phyloP scores from a whole-genome alignment of 495 filamentous ascomycete species.

The Glutinoglossum americanum region DNA sequence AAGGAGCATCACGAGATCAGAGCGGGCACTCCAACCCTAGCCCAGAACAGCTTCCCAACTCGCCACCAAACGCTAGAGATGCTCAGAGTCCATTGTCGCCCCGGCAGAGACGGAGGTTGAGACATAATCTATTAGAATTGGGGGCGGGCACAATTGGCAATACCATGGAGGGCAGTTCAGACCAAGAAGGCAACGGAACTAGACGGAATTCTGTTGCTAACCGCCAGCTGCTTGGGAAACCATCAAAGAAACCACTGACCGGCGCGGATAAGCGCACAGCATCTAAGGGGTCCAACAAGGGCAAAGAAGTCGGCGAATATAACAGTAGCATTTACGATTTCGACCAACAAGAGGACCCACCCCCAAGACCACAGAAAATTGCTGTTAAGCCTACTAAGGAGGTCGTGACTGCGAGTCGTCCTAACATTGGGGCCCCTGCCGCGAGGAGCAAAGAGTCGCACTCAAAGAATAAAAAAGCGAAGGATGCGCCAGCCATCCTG shows the following conservation, averaged over 20 bases:
- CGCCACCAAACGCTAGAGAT: background rate
- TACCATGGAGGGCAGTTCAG: background rate
- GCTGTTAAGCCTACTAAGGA: background rate
- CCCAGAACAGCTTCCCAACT: background rate
- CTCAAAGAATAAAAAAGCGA: background rate
- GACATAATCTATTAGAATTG: background rate
- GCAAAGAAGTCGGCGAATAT: background rate
- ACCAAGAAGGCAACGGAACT: background rate
- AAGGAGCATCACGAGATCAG: background rate
- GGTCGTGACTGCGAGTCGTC: background rate
- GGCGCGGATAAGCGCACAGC: background rate
- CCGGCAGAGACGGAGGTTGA: background rate
- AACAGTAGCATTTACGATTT: background rate
- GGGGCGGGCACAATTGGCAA: background rate
- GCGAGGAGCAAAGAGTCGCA: background rate
- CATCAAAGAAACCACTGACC: background rate
- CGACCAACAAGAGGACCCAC: background rate
- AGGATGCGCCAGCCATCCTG: background rate
- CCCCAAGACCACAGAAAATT: background rate
- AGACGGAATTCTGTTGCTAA: background rate
- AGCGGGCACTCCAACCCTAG: background rate
- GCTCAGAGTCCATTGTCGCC: background rate
- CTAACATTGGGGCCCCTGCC: background rate
- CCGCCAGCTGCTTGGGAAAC: background rate
- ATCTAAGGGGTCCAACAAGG: background rate